phyloP scores from a whole-genome alignment of 257 asterid species.

The Solanum okadae region DNA sequence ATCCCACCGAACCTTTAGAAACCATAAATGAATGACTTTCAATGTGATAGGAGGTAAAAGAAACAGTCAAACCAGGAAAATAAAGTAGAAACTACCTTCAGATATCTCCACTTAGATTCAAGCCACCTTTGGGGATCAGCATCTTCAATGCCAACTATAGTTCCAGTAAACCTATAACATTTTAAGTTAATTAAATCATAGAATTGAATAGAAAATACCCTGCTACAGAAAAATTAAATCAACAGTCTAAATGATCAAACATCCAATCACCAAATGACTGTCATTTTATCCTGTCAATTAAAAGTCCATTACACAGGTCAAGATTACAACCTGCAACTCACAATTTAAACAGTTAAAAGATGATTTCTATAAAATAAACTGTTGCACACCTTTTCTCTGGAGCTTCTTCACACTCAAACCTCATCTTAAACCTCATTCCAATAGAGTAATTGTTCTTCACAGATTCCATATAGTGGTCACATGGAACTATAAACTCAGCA shows the following conservation, averaged over 20 bases:
- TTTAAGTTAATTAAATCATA: neutral
- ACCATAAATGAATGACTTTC: neutral
- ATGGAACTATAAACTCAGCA: conserved; percentile 80
- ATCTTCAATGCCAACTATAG: conserved; percentile 80
- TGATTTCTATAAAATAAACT: neutral
- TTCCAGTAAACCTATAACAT: conserved; percentile 69
- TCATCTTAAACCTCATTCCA: conserved; percentile 95
- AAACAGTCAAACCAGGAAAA: neutral
- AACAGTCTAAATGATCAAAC: neutral
- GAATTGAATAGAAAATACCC: neutral
- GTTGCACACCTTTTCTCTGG: conserved; percentile 82
- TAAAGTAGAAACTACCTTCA: conserved; percentile 42
- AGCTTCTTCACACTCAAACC: conserved; percentile 98
- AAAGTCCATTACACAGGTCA: neutral
- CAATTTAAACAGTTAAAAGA: neutral
- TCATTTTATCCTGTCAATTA: neutral
- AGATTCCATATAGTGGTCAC: conserved; percentile 76
- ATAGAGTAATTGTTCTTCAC: conserved; percentile 61
- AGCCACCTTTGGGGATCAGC: conserved; percentile 65
- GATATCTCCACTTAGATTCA: conserved; percentile 90
- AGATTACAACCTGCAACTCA: neutral
- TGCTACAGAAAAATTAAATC: neutral
- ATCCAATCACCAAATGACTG: neutral
- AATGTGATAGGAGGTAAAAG: neutral
- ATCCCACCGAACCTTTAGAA: conserved; percentile 85